Evolutionary conservation across 177 flowering plant species (phyloP), one percentile per base, ranked within the genome.

Genomic region (Vitis hybrid): DNA sequence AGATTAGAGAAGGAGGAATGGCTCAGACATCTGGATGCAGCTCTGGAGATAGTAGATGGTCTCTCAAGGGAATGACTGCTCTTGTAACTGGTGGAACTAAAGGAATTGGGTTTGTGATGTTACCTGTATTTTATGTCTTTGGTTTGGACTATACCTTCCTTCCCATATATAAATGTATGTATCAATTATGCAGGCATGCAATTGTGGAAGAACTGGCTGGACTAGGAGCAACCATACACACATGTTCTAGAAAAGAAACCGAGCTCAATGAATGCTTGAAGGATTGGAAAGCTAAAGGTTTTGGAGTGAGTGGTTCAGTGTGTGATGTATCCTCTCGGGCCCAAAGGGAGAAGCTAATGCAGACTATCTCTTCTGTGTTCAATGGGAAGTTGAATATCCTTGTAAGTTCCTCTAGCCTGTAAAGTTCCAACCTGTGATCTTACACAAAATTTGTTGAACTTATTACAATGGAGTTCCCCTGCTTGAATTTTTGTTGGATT

Each of bases 301-400:
- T 62, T 9, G 11, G 48, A 30, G 72, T 69, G 17, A 61, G 46
- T 18, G 72, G 65, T 12, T 58, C 71, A 11, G 63, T 80, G 9
- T 86, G 88, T 20, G 89, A 88, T 73, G 87, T 80, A 9, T 74
- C 85, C 0, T 41, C 58, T 14, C 65, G 76, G 58, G 63, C 58
- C 2, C 76, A 82, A 64, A 72, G 87, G 41, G 79, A 75, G 74
- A 64, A 65, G 58, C 74, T 86, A n/a, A 60, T 86, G 75, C 78
- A 78, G 20, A 66, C 63, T 9, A 83, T 78, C 20, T 78, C 86
- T 1, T 76, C 85, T 24, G 11, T 68, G 11, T 85, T 88, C 65
- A 53, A 81, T 68, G 87, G 86, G 59, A 86, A 85, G 69, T 87
- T 88, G 64, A 75, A 86, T 76, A 86, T 86, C 57, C 86, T 88